These are phyloP conservation scores for Rhodocollybia butyracea DNA, from an alignment of 768 basidiomycete species.

Conservation along the genomic window DNA sequence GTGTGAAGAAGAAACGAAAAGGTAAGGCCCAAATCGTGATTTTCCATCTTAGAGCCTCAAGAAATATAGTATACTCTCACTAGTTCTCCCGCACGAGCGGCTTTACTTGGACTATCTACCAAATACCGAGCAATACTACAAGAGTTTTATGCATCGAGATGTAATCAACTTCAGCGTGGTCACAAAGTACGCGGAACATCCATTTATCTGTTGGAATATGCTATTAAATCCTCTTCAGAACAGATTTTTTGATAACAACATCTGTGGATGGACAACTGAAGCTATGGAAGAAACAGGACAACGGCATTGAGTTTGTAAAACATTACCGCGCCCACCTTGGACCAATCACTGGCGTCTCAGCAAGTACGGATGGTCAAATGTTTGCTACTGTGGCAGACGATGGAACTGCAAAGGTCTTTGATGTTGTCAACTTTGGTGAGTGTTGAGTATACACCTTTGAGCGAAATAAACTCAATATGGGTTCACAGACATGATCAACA, in stretches of 20 bases:
- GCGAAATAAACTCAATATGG: not conserved
- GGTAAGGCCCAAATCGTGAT: conserved; percentile 40
- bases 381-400: conserved; percentile 93
- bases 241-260: conserved; percentile 91
- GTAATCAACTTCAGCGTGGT: conserved; percentile 84
- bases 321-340: conserved; percentile 91
- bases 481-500: conserved; percentile 93
- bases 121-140: conserved; percentile 88
- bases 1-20: conserved; percentile 78
- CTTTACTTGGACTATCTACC: conserved; percentile 93
- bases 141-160: conserved; percentile 98
- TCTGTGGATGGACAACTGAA: conserved; percentile 95
- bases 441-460: not conserved
- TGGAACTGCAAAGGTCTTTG: conserved; percentile 91
- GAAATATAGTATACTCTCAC: conserved; percentile 25
- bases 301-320: conserved; percentile 97
- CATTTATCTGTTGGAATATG: not conserved
- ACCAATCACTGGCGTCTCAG: conserved; percentile 75
- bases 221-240: conserved; percentile 44
- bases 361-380: conserved; percentile 87
- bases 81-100: conserved; percentile 91
- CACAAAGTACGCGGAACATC: conserved; percentile 62
- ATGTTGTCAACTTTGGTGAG: conserved; percentile 96
- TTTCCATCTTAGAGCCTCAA: conserved; percentile 26
- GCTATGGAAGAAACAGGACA: conserved; percentile 98